Evolutionary conservation across 192 early-diverging fungal species (phyloP), one percentile per base, ranked within the genome.

Genomic region (Haplosporangium gracile): DNA sequence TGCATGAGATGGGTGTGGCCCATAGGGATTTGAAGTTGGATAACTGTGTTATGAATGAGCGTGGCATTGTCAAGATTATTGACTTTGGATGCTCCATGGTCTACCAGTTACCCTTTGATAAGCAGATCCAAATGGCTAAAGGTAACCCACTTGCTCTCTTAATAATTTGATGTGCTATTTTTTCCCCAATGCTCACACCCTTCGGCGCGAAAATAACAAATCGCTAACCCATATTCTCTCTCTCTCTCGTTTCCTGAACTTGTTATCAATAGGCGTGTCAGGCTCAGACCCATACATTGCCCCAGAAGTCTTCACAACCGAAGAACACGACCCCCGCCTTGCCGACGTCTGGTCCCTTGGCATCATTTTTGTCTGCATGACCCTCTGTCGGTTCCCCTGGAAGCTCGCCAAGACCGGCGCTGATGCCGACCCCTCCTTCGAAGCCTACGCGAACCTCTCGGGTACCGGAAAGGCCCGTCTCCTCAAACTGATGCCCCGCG

Each of bases 241-340:
- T 60, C 16, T 34, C 34, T 45, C 72, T 76, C 89, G 55, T 13
- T 92, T 91, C 29, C 89, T 13, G 16, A 60, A 43, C 78, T 76
- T 36, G 2, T 36, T 36, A 36, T 36, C 36, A 83, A 53, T 91
- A 79, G 98, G 98, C n/a, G 90, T 96, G 26, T 95, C 90, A 80
- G 97, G 97, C 18, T 96, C 94, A 22, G 97, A 97, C 43, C 97
- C 97, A 29, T 98, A 98, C 82, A 98, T 98, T 89, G 97, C 96
- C 2, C 97, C 97, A n/a, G 97, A 98, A 88, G 92, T 91, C 49
- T 94, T 95, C 80, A 77, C 65, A n/a, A 88, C 90, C 24, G 88
- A 88, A 26, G 92, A 93, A 26, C 97, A 98, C 79, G 96, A 97
- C 82, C 92, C 94, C 5, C 93, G 96, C 73, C 77, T 88, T 16